Conservation (phyloP, 108 stramenopile species). For the Skeletonema grethae region DNA sequence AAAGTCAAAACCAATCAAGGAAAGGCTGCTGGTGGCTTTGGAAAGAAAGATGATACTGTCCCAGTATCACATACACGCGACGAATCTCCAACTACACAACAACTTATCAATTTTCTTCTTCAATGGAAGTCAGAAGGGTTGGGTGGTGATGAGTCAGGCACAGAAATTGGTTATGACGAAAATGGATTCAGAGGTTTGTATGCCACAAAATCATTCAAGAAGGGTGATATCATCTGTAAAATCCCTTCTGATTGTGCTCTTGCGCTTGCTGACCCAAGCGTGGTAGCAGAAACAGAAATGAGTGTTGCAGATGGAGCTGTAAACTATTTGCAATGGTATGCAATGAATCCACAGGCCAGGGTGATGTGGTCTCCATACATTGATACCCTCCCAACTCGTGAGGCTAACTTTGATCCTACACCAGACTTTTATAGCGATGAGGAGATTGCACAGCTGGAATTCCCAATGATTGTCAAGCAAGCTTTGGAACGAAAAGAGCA, state of each 20-base stretch:
- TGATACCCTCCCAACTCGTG: constrained; percentile 19
- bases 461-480: constrained; percentile 52
- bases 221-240: constrained; percentile 59
- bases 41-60: constrained; percentile 16
- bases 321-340: constrained; percentile 26
- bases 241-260: constrained; percentile 70
- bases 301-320: constrained; percentile 54
- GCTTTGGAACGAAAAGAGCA: constrained; percentile 48
- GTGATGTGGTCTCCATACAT: constrained; percentile 22
- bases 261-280: constrained; percentile 60
- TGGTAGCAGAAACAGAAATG: constrained; percentile 34
- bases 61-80: constrained; percentile 45
- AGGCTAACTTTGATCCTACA: constrained; percentile 52
- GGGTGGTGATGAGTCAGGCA: constrained; percentile 29
- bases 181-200: constrained; percentile 59
- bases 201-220: constrained; percentile 56
- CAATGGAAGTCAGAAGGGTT: constrained; percentile 56
- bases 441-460: constrained; percentile 64
- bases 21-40: constrained; percentile 33
- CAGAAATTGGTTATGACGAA: constrained; percentile 50
- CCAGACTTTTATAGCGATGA: constrained; percentile 66
- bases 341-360: constrained; percentile 7
- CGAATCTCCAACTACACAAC: constrained; percentile 43
- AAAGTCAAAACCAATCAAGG: constrained; percentile 24
- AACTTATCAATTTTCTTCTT: constrained; percentile 51